Evolutionary conservation across 805 yeast species (phyloP), one percentile per base, ranked within the genome.

Genomic region (Myxozyma neglecta): DNA sequence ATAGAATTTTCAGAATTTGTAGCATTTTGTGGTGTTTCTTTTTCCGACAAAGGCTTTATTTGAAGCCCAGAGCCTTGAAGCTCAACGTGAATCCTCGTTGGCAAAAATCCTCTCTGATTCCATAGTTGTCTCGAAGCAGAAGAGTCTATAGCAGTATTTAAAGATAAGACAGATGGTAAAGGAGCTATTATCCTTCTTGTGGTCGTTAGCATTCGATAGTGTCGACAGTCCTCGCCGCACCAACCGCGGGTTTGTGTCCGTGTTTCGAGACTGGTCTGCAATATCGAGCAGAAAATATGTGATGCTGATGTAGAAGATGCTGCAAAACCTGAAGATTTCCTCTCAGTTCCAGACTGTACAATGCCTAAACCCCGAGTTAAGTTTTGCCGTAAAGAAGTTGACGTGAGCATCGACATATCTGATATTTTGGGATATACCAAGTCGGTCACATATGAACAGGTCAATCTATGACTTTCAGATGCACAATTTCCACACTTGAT

Each of bases 121-220:
- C 69, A 66, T 3, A 66, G 10, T 40, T 64, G 66, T 16, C 68
- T 54, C 1, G 61, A 48, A 5, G 53, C 43, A 29, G 51, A 52
- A n/a, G 63, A 43, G 42, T 78, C 72, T 54, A 88, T 75, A 53
- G 83, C 79, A 18, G 88, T 68, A 67, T 88, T 88, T 52, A 89
- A 73, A 1, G 86, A 79, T 37, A 90, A 71, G 10, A 89, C 78
- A 0, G 87, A 85, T 0, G 96, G 91, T 35, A 87, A 74, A 47
- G 55, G 39, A 16, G 77, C 78, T n/a, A 77, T 75, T 0, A 87
- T 80, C 1, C 78, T 75, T 56, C 81, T 78, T 34, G 79, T 77
- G 3, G 83, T 80, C 65, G 86, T 87, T 40, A 87, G 76, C 3
- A 79, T 72, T 62, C 84, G 92, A 59, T 75, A 78, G 46, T 75